These are phyloP conservation scores for Rhodosporidiobolus odoratus DNA, from an alignment of 768 basidiomycete genomes.

Conservation along the genomic window DNA sequence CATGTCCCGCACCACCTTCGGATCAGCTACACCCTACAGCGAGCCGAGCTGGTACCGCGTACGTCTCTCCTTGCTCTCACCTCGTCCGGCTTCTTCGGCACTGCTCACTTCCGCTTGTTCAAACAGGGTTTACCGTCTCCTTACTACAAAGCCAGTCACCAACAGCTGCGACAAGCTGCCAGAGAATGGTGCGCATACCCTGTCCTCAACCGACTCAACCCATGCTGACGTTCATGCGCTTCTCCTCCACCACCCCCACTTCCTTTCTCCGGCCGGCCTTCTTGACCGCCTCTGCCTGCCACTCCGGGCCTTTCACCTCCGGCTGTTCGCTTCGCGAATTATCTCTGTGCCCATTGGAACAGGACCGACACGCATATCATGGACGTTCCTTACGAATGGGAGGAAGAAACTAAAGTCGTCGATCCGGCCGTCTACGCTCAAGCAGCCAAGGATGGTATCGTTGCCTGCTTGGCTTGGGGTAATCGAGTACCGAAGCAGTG, in stretches of 20 bases:
- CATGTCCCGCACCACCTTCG: constrained; percentile 41
- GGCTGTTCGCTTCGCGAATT: too few species aligned
- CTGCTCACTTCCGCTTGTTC: neutral
- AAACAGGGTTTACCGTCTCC: constrained; percentile 37
- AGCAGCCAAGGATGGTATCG: constrained; percentile 31
- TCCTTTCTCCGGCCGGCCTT: neutral
- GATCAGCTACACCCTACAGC: constrained; percentile 33
- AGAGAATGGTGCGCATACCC: constrained; percentile 7
- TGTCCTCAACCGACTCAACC: too few species aligned
- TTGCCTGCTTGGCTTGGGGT: constrained; percentile 27
- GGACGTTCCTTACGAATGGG: constrained; percentile 39
- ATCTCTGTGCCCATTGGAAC: too few species aligned
- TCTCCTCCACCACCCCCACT: neutral
- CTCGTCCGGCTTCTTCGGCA: neutral
- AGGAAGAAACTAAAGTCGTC: constrained; percentile 36
- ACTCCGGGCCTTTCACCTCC: neutral
- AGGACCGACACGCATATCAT: constrained; percentile 32
- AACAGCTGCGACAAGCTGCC: constrained; percentile 20
- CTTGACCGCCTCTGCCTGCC: neutral
- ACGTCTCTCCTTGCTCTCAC: neutral
- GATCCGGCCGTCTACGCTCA: constrained; percentile 35
- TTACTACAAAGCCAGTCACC: constrained; percentile 40
- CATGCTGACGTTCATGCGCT: neutral
- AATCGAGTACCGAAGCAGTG: constrained; percentile 16
- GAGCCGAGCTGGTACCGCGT: constrained; percentile 34